A percentile compares a stretch with the other conserved stretches of the same genome.
Evolutionary conservation across 192 early-diverging fungal species (phyloP).

Genomic region (Coemansia sp.): DNA sequence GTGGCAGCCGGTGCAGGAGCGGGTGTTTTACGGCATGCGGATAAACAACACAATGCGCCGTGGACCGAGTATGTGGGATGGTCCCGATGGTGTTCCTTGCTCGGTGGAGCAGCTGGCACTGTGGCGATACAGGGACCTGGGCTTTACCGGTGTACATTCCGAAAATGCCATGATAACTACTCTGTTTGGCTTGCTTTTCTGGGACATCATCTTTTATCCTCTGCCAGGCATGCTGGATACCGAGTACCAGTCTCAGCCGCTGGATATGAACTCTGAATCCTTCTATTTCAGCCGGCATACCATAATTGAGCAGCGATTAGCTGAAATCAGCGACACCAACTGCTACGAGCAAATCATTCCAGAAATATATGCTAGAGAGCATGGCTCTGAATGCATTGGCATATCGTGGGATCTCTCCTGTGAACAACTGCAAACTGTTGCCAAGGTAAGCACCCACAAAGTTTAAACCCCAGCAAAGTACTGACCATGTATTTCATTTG

Average conservation of each 20-base stretch:
- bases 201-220: slow-evolving; percentile 65
- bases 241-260: slow-evolving; percentile 62
- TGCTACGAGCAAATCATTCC: slow-evolving; percentile 17
- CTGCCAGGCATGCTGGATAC: slow-evolving; percentile 69
- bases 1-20: slow-evolving; percentile 50
- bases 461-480: no score
- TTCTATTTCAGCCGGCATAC: slow-evolving; percentile 60
- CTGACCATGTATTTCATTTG: not conserved
- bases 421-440: slow-evolving; percentile 27
- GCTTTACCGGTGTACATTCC: slow-evolving; percentile 62
- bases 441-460: slow-evolving; percentile 12
- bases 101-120: slow-evolving; percentile 64
- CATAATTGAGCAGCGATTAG: slow-evolving; percentile 37
- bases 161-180: slow-evolving; percentile 63
- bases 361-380: slow-evolving; percentile 17
- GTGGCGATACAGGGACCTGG: slow-evolving; percentile 60
- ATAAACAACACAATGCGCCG: slow-evolving; percentile 22
- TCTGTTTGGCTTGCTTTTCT: slow-evolving; percentile 66
- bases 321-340: slow-evolving; percentile 25
- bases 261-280: slow-evolving; percentile 65
- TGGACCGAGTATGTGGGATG: slow-evolving; percentile 55
- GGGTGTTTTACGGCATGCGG: slow-evolving; percentile 43
- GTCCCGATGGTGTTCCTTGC: slow-evolving; percentile 50
- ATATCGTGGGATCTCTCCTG: slow-evolving; percentile 42
- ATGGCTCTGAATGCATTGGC: slow-evolving; percentile 36